These are phyloP conservation scores for Venturia nashicola DNA, from an alignment of 2,329 filamentous ascomycete species.

Conservation along the genomic window DNA sequence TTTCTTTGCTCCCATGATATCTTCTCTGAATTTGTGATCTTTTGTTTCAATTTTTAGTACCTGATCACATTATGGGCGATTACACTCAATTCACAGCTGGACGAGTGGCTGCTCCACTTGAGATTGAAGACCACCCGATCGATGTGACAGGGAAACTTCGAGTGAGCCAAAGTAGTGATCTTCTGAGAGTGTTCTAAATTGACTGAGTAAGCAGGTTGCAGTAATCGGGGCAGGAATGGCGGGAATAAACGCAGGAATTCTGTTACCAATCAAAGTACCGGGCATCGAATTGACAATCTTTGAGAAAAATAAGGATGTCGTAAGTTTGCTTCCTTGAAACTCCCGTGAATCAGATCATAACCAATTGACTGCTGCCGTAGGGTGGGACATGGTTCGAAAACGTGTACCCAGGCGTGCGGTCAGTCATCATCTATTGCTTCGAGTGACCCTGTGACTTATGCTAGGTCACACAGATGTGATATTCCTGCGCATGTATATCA, in stretches of 20 bases:
- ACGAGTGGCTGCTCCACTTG: constrained; percentile 9
- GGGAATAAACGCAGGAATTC: constrained; percentile 50
- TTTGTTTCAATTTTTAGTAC: background rate
- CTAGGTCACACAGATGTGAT: constrained; percentile 35
- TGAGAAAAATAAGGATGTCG: constrained; percentile 56
- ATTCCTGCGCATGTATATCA: constrained; percentile 61
- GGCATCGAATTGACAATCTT: constrained; percentile 52
- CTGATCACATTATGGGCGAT: background rate
- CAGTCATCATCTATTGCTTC: background rate
- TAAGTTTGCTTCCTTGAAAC: constrained; percentile 26
- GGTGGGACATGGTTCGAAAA: constrained; percentile 38
- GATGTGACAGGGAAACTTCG: constrained; percentile 19
- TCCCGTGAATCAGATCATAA: background rate
- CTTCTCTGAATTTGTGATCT: background rate
- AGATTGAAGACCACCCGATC: constrained; percentile 19
- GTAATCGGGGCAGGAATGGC: constrained; percentile 53
- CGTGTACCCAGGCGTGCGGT: constrained; percentile 48
- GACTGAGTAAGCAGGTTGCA: constrained; percentile 33
- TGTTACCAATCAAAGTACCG: constrained; percentile 58
- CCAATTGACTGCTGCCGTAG: constrained; percentile 14
- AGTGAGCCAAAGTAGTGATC: background rate
- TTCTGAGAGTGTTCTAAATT: background rate
- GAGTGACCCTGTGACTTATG: background rate
- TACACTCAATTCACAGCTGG: background rate
- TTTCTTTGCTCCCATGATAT: no score